A percentile compares a stretch with the other conserved stretches of the same genome.
Evolutionary conservation across 1,284 basidiomycete genomes (phyloP).

Genomic region (Microbotryomycetes sp.): DNA sequence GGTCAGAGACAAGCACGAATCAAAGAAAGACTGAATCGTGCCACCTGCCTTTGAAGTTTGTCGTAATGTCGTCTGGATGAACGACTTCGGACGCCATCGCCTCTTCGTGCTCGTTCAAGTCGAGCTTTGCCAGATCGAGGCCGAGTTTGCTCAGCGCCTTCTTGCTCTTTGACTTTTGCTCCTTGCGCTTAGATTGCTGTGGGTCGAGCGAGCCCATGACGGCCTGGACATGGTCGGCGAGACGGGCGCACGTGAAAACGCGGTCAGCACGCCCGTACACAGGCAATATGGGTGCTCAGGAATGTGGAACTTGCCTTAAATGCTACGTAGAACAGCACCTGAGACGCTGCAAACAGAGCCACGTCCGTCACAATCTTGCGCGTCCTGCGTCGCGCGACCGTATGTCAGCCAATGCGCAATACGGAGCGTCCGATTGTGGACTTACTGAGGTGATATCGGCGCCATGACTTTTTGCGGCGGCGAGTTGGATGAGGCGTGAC

Average conservation of each 20-base stretch:
- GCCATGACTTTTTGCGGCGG: neutral
- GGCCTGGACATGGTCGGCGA: slow-evolving; percentile 33
- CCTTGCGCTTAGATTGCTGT: slow-evolving; percentile 51
- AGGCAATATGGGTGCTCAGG: neutral
- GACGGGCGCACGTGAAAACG: neutral
- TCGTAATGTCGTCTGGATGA: slow-evolving; percentile 72
- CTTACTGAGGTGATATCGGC: neutral
- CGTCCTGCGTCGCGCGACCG: slow-evolving; percentile 34
- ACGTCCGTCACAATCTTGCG: slow-evolving; percentile 37
- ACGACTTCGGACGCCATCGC: slow-evolving; percentile 76
- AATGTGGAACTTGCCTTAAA: slow-evolving; percentile 35
- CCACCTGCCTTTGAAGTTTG: slow-evolving; percentile 57
- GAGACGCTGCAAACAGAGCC: slow-evolving; percentile 32
- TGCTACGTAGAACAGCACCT: slow-evolving; percentile 43
- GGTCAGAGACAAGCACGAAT: neutral
- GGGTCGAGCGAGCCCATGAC: slow-evolving; percentile 42
- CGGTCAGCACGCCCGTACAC: neutral
- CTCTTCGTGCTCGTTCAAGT: slow-evolving; percentile 73
- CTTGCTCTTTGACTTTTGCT: slow-evolving; percentile 55
- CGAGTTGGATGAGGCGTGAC: neutral
- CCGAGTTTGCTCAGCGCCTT: slow-evolving; percentile 66
- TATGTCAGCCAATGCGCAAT: neutral
- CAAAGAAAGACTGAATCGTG: neutral
- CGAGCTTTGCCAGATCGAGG: slow-evolving; percentile 52
- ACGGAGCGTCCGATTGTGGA: neutral